Evolutionary conservation across 163 green algal genomes (phyloP).

Genomic region (Smithsoniella earleae): DNA sequence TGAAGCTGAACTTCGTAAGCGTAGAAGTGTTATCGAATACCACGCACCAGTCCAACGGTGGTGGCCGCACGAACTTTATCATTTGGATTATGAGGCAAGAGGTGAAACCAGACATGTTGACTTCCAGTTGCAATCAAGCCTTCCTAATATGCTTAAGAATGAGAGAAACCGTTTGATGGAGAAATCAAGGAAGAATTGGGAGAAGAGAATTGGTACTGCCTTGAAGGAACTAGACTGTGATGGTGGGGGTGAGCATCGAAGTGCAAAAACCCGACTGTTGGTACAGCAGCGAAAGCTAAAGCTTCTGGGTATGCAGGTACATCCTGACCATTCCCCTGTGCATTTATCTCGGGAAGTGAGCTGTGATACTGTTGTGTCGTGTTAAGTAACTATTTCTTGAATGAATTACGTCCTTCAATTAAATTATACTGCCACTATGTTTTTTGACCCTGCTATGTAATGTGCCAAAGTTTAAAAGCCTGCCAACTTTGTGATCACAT

Average conservation of each 20-base stretch:
- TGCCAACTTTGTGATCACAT: too few species aligned
- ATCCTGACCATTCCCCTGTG: background rate
- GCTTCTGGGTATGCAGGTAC: slow-evolving; percentile 53
- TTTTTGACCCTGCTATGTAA: too few species aligned
- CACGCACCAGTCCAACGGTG: background rate
- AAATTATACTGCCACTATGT: too few species aligned
- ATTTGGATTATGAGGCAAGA: background rate
- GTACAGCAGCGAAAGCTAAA: slow-evolving; percentile 52
- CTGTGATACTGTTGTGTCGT: background rate
- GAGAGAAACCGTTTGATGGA: background rate
- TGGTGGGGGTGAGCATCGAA: slow-evolving; percentile 12
- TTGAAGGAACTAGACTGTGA: slow-evolving; percentile 30
- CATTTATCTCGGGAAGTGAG: background rate
- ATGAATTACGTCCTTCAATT: too few species aligned
- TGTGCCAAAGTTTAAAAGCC: too few species aligned
- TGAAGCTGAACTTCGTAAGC: background rate
- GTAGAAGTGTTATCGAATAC: background rate
- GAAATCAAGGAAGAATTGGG: background rate
- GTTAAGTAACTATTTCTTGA: background rate
- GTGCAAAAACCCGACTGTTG: slow-evolving; percentile 38
- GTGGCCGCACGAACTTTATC: slow-evolving; percentile 3
- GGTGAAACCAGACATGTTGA: background rate
- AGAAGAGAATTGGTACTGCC: background rate
- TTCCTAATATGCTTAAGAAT: slow-evolving; percentile 25
- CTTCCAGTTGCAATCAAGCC: background rate